These are phyloP conservation scores for Nicotiana obtusifolia DNA, from an alignment of 257 asterid species.

Conservation along the genomic window DNA sequence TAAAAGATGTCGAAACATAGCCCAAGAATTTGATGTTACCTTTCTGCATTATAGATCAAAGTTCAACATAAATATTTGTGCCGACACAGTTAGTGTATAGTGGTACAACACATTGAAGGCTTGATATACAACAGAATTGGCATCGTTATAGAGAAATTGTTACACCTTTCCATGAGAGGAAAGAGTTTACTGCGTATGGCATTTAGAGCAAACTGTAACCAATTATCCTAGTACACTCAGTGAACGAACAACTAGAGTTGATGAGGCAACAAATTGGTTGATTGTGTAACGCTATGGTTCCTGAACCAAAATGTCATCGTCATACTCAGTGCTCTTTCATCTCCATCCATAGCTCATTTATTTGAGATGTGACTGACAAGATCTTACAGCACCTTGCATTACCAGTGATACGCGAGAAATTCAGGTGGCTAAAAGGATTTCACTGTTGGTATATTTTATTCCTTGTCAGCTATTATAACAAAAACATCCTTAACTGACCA, in stretches of 20 bases:
- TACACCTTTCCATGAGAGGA: background rate
- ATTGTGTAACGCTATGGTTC: background rate
- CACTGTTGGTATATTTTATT: constrained; percentile 18
- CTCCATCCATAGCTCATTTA: constrained; percentile 1
- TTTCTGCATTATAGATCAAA: background rate
- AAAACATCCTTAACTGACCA: constrained; percentile 74
- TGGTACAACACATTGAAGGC: background rate
- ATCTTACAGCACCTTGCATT: background rate
- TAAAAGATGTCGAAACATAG: background rate
- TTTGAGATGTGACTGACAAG: background rate
- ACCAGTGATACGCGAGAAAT: background rate
- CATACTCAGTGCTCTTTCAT: background rate
- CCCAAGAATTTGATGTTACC: background rate
- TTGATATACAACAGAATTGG: background rate
- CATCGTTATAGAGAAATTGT: background rate
- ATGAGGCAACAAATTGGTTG: constrained; percentile 2
- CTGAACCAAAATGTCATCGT: background rate
- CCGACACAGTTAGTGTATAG: background rate
- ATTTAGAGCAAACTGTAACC: background rate
- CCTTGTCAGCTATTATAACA: constrained; percentile 81
- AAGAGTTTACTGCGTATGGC: background rate
- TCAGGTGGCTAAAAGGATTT: background rate
- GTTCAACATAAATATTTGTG: background rate
- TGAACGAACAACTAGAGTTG: background rate
- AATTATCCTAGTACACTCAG: background rate